phyloP scores from a whole-genome alignment of 2,329 filamentous ascomycete genomes.

The Sordariomycetes sp. region DNA sequence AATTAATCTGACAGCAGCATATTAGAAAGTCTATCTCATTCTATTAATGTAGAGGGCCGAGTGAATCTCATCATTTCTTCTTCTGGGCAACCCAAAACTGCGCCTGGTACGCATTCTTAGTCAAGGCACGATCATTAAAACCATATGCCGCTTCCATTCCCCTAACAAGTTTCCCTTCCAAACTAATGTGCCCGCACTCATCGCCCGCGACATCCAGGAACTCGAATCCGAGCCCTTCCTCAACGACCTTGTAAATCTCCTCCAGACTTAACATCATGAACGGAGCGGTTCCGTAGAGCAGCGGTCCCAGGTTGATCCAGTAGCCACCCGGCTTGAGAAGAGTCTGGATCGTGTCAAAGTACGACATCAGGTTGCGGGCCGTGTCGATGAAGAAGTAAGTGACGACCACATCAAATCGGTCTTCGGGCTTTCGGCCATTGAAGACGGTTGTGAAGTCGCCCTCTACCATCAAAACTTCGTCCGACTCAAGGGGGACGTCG shows the following conservation, averaged over 20 bases:
- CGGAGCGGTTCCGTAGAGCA: constrained; percentile 44
- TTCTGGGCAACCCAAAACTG: constrained; percentile 42
- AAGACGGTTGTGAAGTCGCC: constrained; percentile 45
- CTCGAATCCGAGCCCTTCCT: constrained; percentile 40
- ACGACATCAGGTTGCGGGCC: constrained; percentile 43
- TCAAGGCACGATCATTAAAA: constrained; percentile 39
- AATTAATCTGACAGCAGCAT: too few species aligned
- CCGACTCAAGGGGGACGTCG: constrained; percentile 22
- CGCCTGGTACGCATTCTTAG: constrained; percentile 42
- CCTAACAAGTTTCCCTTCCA: constrained; percentile 29
- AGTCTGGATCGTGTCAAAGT: constrained; percentile 42
- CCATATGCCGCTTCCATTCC: constrained; percentile 41
- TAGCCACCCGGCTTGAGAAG: constrained; percentile 36
- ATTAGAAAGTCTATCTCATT: too few species aligned
- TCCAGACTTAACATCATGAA: constrained; percentile 46
- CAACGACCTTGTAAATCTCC: constrained; percentile 37
- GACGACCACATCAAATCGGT: constrained; percentile 36
- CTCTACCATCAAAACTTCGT: constrained; percentile 37
- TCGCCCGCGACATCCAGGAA: constrained; percentile 31
- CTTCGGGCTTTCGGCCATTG: constrained; percentile 7
- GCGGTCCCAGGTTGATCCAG: constrained; percentile 48
- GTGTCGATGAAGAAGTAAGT: constrained; percentile 56
- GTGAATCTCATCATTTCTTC: too few species aligned
- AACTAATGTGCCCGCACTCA: constrained; percentile 29
- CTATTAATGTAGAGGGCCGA: too few species aligned